Conservation (phyloP, 1,284 basidiomycete species). For the Sporisorium reilianum region DNA sequence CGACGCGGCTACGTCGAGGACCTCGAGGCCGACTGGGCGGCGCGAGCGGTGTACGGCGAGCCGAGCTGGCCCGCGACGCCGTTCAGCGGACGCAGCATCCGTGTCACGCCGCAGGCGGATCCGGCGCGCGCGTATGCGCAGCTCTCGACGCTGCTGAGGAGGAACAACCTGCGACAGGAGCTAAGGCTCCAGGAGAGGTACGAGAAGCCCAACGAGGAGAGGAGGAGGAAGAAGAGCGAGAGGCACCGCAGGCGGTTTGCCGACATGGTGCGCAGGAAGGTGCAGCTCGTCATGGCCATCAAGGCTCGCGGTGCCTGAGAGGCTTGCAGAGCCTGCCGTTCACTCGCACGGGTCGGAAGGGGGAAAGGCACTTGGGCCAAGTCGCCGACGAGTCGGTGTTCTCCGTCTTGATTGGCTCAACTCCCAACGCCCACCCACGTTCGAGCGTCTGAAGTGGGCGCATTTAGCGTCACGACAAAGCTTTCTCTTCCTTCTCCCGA, state of each 20-base stretch:
- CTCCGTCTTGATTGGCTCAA: no score
- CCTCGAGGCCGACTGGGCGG: conserved; percentile 43
- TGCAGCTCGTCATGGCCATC: conserved; percentile 67
- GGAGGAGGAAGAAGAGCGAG: conserved; percentile 64
- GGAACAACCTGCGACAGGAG: conserved; percentile 64
- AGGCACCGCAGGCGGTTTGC: conserved; percentile 66
- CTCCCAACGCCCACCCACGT: no score
- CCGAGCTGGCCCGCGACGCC: conserved; percentile 44
- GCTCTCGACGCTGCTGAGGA: conserved; percentile 39
- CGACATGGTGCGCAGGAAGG: conserved; percentile 66
- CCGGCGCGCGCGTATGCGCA: conserved; percentile 40
- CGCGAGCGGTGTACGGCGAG: conserved; percentile 38
- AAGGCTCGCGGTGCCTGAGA: conserved; percentile 61
- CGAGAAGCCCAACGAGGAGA: conserved; percentile 67
- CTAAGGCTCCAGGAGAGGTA: conserved; percentile 62
- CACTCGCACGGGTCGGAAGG: not conserved
- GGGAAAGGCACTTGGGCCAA: no score
- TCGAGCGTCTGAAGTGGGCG: no score
- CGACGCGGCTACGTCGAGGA: conserved; percentile 38
- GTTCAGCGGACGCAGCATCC: conserved; percentile 39
- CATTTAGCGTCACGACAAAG: no score
- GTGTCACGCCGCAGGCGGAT: conserved; percentile 34
- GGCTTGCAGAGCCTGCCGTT: not conserved
- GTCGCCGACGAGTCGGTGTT: no score
- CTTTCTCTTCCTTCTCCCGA: no score